Evolutionary conservation across 371 early-diverging fungal species (phyloP), one percentile per base, ranked within the genome.

Genomic region (Smittium culicis): DNA sequence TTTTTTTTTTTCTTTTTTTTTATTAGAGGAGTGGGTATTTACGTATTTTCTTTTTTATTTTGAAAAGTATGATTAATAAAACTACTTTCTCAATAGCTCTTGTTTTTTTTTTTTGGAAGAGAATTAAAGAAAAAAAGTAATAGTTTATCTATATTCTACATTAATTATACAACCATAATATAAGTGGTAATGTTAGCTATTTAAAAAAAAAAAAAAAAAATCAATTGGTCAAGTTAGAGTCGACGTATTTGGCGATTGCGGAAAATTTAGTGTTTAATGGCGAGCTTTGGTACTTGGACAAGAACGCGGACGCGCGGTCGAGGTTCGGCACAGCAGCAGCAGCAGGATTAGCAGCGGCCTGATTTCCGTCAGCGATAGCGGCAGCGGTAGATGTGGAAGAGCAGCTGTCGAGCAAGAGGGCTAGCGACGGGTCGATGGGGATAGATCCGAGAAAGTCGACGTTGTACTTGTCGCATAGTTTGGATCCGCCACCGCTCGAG

Each of bases 401-500:
- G 20, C 66, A 72, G 61, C 74, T 74, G 68, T 77, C 77, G n/a
- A 77, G 67, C 58, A 77, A 67, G 69, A 71, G 66, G 0, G 73
- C 78, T 31, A 77, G 62, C 35, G 68, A 70, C 11, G 93, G 91
- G 71, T 92, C 94, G 67, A 94, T 92, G 1, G 94, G 93, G 0
- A 93, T 85, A 2, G 85, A 79, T 2, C 93, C 94, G 54, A 93
- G 75, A 68, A 91, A 92, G 25, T 80, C 83, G 20, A 94, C 76
- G 0, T 77, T 80, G 70, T 86, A 88, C 65, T 94, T 88, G 35
- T 83, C 79, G 0, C 94, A 91, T 83, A 94, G 82, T 1, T 85
- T 80, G 70, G 92, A 89, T 32, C 94, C 96, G 60, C 95, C 95
- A 59, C 95, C 95, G 2, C 89, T 84, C 25, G 94, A 92, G 77